These are phyloP conservation scores for Mucor lusitanicus DNA, from an alignment of 371 early-diverging fungal genomes.

Conservation along the genomic window DNA sequence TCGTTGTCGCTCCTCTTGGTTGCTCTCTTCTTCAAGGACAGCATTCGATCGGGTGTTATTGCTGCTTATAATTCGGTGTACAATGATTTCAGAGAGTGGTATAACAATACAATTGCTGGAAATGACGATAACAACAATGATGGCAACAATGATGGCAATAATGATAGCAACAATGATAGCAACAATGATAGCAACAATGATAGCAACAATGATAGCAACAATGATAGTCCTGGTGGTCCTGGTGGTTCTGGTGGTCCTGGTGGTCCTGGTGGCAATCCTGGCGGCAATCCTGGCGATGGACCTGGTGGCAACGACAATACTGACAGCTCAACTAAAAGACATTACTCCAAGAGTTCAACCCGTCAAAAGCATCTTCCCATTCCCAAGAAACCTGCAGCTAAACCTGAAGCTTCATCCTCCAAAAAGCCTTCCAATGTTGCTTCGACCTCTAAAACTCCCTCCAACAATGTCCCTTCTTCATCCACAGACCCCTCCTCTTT, in stretches of 20 bases:
- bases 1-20: not conserved
- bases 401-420: not conserved
- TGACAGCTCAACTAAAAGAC: not conserved
- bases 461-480: not conserved
- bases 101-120: not conserved
- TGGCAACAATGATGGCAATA: not conserved
- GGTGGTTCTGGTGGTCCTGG: not conserved
- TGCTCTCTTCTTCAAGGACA: not conserved
- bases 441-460: too few relatives aligned
- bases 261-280: not conserved
- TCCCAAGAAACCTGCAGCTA: not conserved
- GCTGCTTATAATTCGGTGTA: not conserved
- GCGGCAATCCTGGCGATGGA: not conserved
- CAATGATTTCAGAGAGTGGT: not conserved
- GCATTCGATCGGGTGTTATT: not conserved
- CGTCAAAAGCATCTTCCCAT: not conserved
- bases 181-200: not conserved
- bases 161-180: not conserved
- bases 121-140: not conserved
- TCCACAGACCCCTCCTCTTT: not conserved
- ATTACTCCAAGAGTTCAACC: not conserved
- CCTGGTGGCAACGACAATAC: not conserved
- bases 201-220: too few relatives aligned
- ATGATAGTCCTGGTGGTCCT: not conserved
- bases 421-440: not conserved